Percentiles rank a stretch among this genome's conserved stretches.
phyloP scores from a whole-genome alignment of 768 basidiomycete genomes.

The Xerocomellus chrysenteron region DNA sequence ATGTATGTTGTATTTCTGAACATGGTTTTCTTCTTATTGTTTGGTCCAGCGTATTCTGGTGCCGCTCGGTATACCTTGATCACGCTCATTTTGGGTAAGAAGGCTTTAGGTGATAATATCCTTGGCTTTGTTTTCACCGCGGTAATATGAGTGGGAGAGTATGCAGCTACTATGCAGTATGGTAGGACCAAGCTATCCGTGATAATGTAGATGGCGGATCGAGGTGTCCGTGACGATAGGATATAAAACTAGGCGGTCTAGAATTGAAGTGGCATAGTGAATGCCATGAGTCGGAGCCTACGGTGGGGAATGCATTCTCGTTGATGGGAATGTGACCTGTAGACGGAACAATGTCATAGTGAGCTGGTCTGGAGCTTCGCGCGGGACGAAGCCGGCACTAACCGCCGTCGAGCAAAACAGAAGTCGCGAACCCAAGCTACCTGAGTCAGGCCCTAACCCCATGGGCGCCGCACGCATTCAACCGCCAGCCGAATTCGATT shows the following conservation, averaged over 20 bases:
- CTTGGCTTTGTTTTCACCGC: too few species aligned
- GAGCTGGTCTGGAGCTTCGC: constrained; percentile 10
- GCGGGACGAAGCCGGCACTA: too few species aligned
- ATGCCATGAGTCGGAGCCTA: constrained; percentile 80
- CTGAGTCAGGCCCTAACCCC: constrained; percentile 15
- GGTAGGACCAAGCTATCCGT: constrained; percentile 24
- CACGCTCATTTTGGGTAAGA: background rate
- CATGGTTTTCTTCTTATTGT: constrained; percentile 9
- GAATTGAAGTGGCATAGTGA: background rate
- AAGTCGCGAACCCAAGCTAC: too few species aligned
- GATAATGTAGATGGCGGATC: constrained; percentile 22
- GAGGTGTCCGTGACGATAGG: constrained; percentile 12
- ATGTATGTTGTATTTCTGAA: background rate
- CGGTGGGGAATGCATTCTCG: constrained; percentile 83
- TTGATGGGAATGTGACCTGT: constrained; percentile 81
- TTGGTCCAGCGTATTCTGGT: background rate
- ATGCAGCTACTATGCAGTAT: constrained; percentile 22
- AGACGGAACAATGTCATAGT: constrained; percentile 36
- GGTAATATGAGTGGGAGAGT: constrained; percentile 14
- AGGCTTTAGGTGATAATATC: background rate
- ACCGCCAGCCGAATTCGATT: background rate
- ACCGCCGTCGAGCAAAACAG: too few species aligned
- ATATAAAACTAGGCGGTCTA: constrained; percentile 30
- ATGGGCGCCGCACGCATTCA: constrained; percentile 4
- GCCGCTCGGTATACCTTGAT: background rate